These are phyloP conservation scores for Phytophthora syringae DNA, from an alignment of 352 stramenopile species.

Conservation along the genomic window DNA sequence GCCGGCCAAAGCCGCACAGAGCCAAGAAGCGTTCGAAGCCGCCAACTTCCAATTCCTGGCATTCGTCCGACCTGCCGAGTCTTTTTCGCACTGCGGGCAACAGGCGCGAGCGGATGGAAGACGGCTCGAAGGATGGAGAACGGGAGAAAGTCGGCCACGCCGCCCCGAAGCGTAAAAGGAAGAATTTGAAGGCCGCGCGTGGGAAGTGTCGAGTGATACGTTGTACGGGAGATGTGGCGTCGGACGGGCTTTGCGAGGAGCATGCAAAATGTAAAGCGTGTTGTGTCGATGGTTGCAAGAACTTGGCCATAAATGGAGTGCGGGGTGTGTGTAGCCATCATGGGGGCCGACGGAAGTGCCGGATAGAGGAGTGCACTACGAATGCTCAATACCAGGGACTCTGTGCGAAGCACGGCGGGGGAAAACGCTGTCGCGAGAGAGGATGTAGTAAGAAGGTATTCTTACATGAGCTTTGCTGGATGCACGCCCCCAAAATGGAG, in stretches of 20 bases:
- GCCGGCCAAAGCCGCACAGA: slow-evolving; percentile 14
- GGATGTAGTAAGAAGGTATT: slow-evolving; percentile 8
- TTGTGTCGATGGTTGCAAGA: background rate
- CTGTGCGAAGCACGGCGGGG: slow-evolving; percentile 11
- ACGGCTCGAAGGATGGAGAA: too few species aligned
- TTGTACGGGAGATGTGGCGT: background rate
- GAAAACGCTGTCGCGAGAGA: background rate
- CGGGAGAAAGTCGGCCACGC: slow-evolving; percentile 1
- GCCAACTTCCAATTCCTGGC: slow-evolving; percentile 5
- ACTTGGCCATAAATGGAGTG: background rate
- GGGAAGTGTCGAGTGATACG: slow-evolving; percentile 15
- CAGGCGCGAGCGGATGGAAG: slow-evolving; percentile 12
- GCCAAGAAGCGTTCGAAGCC: background rate
- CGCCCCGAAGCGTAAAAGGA: too few species aligned
- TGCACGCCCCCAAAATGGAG: background rate
- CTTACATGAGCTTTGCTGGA: slow-evolving; percentile 1
- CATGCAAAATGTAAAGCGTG: slow-evolving; percentile 12
- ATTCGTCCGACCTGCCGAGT: slow-evolving; percentile 23
- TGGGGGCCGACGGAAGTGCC: slow-evolving; percentile 1
- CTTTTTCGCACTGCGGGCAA: slow-evolving; percentile 14
- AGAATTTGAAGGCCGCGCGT: too few species aligned
- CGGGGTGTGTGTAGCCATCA: slow-evolving; percentile 1
- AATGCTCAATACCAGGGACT: background rate
- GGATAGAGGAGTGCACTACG: slow-evolving; percentile 1
- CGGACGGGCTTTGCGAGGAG: slow-evolving; percentile 11